phyloP scores from a whole-genome alignment of 2,329 filamentous ascomycete species.

The Periconia digitata region DNA sequence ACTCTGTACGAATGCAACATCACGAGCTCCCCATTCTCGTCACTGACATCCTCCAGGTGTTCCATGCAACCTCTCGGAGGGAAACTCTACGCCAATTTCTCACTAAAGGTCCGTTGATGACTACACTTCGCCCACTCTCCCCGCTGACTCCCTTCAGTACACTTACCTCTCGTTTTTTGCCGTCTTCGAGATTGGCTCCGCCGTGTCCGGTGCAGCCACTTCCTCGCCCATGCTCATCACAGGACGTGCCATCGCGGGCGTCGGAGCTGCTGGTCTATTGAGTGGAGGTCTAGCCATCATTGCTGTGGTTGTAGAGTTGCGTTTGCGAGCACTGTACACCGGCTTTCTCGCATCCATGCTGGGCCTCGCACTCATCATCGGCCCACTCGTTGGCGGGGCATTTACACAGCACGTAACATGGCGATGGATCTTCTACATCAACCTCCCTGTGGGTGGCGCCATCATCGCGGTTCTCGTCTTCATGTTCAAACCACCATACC shows the following conservation, averaged over 20 bases:
- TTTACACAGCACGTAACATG: constrained; percentile 46
- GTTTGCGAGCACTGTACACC: constrained; percentile 48
- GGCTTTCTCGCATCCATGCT: constrained; percentile 48
- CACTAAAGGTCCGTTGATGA: constrained; percentile 35
- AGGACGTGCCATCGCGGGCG: constrained; percentile 51
- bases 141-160: constrained; percentile 20
- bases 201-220: constrained; percentile 45
- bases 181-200: constrained; percentile 51
- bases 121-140: constrained; percentile 12
- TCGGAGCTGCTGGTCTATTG: constrained; percentile 50
- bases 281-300: constrained; percentile 42
- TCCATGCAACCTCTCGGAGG: constrained; percentile 43
- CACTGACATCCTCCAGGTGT: constrained; percentile 10
- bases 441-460: constrained; percentile 46
- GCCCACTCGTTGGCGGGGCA: constrained; percentile 42
- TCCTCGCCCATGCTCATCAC: constrained; percentile 49
- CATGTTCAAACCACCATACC: constrained; percentile 18
- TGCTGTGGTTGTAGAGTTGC: constrained; percentile 43
- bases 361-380: constrained; percentile 34
- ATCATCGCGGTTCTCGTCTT: constrained; percentile 14
- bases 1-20: constrained; percentile 11
- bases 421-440: constrained; percentile 49
- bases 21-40: neutral
- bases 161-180: constrained; percentile 40
- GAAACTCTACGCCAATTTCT: constrained; percentile 46